Base-by-base conservation (phyloP, 768 basidiomycete genomes). In the Daedaleopsis nitida region DNA sequence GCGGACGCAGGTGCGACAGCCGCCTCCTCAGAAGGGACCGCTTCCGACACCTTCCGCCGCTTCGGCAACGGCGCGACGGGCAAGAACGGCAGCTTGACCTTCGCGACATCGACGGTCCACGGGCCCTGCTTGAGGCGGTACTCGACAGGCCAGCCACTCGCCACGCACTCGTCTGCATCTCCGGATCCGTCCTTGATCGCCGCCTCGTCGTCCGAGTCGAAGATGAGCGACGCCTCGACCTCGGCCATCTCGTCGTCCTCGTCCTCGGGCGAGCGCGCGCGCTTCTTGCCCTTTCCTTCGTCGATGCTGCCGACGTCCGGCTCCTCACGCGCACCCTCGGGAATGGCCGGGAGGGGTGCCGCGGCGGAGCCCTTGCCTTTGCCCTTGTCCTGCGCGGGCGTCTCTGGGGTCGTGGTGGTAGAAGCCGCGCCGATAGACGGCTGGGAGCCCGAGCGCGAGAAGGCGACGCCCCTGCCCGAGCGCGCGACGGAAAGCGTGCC, bases 201-300 rank as follows among this genome's bases (percentile, higher is more conserved):
- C 27, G 27, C 27, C 7, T 32, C 27, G 27, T 49, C 47, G 21
- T 49, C 21, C 19, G 7, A 8, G 13, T 49, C 47, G 23, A 49
- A 4, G 12, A 49, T 24, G 21, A 49, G 47, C 5, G 47, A 49
- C 14, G 21, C 47, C 13, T 49, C 47, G 47, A 49, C 47, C 47
- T 49, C 47, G 23, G 19, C 47, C 21, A 49, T 10, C 23, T 49
- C 47, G 47, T 24, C 47, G 23, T 2, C 7, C 9, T 49, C 47
- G 19, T 49, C 47, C 27, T 32, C 27, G 27, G 27, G 27, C 23
- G 19, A 21, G 11, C 47, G 47, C 9, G 4, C 23, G 23, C 47
- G 47, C 23, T 49, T 49, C 21, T 49, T 49, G 47, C 47, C 47
- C 47, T 49, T 49, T n/a, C n/a, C n/a, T n/a, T n/a, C n/a, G 47